phyloP scores from a whole-genome alignment of 306 rosid species.

The Prunus padus region DNA sequence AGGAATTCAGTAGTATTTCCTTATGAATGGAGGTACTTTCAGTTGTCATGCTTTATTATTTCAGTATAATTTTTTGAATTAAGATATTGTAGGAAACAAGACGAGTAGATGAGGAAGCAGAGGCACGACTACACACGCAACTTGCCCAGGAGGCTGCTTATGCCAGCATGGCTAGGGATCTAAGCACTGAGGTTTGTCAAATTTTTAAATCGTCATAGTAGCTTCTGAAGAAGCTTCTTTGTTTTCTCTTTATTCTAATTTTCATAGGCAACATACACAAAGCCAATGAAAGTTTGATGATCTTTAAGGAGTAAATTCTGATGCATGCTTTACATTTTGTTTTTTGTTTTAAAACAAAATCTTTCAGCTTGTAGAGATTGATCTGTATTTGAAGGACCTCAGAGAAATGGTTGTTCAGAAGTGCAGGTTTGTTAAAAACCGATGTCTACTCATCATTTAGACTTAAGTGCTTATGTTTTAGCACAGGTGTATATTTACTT shows the following conservation, averaged over 20 bases:
- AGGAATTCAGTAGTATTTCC: slow-evolving; percentile 3
- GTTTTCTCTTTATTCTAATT: background rate
- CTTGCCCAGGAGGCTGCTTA: slow-evolving; percentile 77
- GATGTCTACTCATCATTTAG: background rate
- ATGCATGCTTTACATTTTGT: background rate
- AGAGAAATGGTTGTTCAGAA: slow-evolving; percentile 62
- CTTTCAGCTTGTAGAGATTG: slow-evolving; percentile 65
- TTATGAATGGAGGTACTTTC: background rate
- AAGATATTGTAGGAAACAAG: slow-evolving; percentile 63
- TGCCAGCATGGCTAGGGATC: slow-evolving; percentile 67
- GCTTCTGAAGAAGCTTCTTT: background rate
- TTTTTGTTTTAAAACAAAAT: background rate
- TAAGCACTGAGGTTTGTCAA: slow-evolving; percentile 66
- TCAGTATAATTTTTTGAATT: background rate
- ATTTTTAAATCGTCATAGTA: slow-evolving; percentile 13
- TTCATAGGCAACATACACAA: background rate
- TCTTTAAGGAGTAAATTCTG: background rate
- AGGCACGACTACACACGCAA: slow-evolving; percentile 63
- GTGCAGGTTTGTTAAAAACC: slow-evolving; percentile 64
- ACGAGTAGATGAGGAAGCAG: slow-evolving; percentile 80
- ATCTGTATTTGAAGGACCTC: slow-evolving; percentile 61
- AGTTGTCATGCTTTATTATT: background rate
- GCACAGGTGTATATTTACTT: background rate
- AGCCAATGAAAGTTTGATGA: background rate
- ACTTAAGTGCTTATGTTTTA: background rate